These are phyloP conservation scores for Brassica rapa DNA, from an alignment of 345 rosid species.

Conservation along the genomic window DNA sequence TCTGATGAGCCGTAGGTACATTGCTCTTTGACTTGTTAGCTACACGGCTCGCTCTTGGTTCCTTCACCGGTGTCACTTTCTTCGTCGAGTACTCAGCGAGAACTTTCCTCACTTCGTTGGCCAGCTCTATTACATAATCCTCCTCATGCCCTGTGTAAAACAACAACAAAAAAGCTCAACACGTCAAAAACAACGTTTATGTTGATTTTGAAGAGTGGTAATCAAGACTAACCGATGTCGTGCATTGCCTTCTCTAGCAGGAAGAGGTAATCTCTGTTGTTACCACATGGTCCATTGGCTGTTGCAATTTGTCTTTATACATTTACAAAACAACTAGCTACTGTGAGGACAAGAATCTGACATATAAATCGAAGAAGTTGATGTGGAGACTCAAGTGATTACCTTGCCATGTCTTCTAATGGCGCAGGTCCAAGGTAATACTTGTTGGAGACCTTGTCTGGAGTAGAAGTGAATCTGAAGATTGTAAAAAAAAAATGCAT, in stretches of 20 bases:
- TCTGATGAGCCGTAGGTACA: conserved; percentile 46
- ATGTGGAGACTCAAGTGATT: conserved; percentile 2
- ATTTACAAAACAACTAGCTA: conserved; percentile 1
- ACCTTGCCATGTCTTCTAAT: conserved; percentile 92
- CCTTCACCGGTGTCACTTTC: conserved; percentile 25
- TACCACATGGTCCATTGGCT: conserved; percentile 92
- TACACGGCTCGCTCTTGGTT: conserved; percentile 32
- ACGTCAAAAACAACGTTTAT: neutral
- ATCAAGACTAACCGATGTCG: conserved; percentile 74
- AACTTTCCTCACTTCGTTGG: conserved; percentile 85
- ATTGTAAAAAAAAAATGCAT: neutral
- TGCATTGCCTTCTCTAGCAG: conserved; percentile 84
- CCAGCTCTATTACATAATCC: conserved; percentile 76
- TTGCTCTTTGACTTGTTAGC: conserved; percentile 47
- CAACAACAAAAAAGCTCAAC: neutral
- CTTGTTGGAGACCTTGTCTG: conserved; percentile 78
- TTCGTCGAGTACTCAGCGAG: conserved; percentile 38
- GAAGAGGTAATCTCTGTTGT: conserved; percentile 91
- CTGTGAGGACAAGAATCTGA: conserved; percentile 1
- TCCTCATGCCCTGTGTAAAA: conserved; percentile 71
- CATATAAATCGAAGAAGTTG: neutral
- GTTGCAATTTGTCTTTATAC: conserved; percentile 83
- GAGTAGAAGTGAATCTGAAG: conserved; percentile 89
- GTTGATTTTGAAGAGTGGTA: neutral
- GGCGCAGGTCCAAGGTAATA: conserved; percentile 97